Evolutionary conservation across 2,329 filamentous ascomycete species (phyloP).

Genomic region (Trichoderma guizhouense): DNA sequence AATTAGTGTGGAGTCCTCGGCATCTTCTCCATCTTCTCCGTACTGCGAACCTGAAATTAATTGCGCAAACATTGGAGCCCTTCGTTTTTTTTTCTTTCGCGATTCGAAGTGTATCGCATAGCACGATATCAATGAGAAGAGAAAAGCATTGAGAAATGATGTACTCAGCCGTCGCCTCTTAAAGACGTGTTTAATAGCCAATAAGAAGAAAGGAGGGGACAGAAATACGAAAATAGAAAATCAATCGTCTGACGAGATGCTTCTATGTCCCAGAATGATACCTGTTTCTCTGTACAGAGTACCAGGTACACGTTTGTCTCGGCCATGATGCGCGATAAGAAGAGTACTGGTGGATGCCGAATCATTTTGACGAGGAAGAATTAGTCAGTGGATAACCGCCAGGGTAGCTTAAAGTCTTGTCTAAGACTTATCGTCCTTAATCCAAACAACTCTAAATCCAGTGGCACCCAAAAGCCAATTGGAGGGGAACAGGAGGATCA

Average conservation of each 20-base stretch:
- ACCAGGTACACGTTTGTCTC: not conserved
- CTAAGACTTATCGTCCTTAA: not conserved
- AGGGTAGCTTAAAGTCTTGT: not conserved
- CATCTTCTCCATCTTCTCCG: not conserved
- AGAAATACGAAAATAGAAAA: not conserved
- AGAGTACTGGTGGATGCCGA: not conserved
- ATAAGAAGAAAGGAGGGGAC: not conserved
- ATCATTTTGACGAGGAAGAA: not conserved
- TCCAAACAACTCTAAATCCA: slow-evolving; percentile 1
- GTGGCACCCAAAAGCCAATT: not conserved
- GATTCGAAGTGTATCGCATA: not conserved
- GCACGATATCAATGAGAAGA: not conserved
- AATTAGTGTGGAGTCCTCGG: not conserved
- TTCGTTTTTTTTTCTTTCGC: not conserved
- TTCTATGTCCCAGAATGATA: not conserved
- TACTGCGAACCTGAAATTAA: not conserved
- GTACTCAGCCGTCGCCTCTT: not conserved
- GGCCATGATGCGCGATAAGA: not conserved
- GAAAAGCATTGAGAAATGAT: not conserved
- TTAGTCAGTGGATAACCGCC: not conserved
- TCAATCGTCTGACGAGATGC: not conserved
- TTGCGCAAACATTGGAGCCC: not conserved
- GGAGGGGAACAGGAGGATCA: not conserved
- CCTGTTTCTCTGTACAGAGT: not conserved
- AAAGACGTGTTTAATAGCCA: not conserved